Evolutionary conservation across 768 basidiomycete species (phyloP), one percentile per base, ranked within the genome.

Genomic region (Suillus tomentosus): DNA sequence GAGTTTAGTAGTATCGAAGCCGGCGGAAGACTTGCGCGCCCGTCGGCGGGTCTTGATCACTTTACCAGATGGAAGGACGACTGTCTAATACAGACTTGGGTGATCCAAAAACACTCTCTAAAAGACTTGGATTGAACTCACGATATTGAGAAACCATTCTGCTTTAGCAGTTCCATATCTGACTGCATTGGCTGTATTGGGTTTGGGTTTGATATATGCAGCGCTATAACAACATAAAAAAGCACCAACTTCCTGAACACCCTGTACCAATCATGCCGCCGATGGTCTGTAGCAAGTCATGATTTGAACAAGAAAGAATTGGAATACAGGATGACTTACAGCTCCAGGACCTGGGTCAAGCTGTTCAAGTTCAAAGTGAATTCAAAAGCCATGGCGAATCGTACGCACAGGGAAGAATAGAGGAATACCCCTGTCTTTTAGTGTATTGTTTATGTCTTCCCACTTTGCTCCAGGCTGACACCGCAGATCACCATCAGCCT

Each of bases 191-290:
- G 91, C 90, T 91, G 42, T 34, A 60, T 14, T 24, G 15, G 19
- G 11, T 60, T 14, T 24, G 15, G n/a, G 11, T 31, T 45, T 22
- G 31, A 31, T 40, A 43, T 17, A 24, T 5, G 37, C 17, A 1
- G 15, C 3, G 4, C 17, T 27, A 19, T 40, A 19, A 58, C 24
- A 31, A 19, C 10, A 31, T 40, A 58, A 58, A 17, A 58, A 42
- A 36, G 27, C 50, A 81, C 85, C 82, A 77, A 84, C 93, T 94
- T 60, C 92, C 93, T 57, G 87, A 89, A 70, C 92, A 95, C 10
- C 92, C 92, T 2, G 93, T 95, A 10, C 88, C 88, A 59, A 92
- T 87, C 92, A 94, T 95, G 7, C 94, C 92, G 13, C 93, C 94
- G 66, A 94, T 92, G 15, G 92, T 92, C 81, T 90, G 70, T 27